Evolutionary conservation across 2,329 filamentous ascomycete species (phyloP).

Genomic region (Calonectria leucothoes): DNA sequence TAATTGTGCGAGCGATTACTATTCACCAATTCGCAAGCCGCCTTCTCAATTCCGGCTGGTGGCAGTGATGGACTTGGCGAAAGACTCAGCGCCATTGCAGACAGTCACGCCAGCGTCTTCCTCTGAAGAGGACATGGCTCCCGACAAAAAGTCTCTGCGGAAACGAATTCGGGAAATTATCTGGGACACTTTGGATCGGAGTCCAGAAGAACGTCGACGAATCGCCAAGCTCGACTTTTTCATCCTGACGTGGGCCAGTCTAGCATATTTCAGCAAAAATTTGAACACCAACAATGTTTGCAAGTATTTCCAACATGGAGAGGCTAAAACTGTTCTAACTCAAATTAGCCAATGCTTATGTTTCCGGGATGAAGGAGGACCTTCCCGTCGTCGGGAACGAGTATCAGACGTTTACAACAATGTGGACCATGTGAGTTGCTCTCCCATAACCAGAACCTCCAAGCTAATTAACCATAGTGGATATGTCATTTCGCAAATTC

Average conservation of each 20-base stretch:
- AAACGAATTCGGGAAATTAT: neutral
- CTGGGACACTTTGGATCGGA: neutral
- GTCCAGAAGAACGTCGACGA: neutral
- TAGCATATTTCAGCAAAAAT: neutral
- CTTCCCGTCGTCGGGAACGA: neutral
- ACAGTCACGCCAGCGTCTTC: neutral
- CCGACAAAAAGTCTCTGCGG: neutral
- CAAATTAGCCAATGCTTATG: neutral
- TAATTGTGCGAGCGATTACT: too few species aligned
- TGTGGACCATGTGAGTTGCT: neutral
- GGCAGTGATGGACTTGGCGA: neutral
- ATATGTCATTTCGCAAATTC: neutral
- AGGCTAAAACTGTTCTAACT: neutral
- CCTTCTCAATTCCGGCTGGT: too few species aligned
- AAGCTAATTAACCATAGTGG: neutral
- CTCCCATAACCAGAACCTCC: too few species aligned
- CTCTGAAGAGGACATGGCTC: neutral
- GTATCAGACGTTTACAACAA: neutral
- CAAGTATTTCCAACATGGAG: neutral
- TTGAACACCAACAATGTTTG: slow-evolving; percentile 2
- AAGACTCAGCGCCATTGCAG: neutral
- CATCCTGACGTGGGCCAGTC: neutral
- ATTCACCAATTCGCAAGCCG: neutral
- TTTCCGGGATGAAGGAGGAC: neutral
- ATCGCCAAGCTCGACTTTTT: slow-evolving; percentile 4